Base-by-base conservation (phyloP, 345 rosid species). In the Gynandropsis gynandra region DNA sequence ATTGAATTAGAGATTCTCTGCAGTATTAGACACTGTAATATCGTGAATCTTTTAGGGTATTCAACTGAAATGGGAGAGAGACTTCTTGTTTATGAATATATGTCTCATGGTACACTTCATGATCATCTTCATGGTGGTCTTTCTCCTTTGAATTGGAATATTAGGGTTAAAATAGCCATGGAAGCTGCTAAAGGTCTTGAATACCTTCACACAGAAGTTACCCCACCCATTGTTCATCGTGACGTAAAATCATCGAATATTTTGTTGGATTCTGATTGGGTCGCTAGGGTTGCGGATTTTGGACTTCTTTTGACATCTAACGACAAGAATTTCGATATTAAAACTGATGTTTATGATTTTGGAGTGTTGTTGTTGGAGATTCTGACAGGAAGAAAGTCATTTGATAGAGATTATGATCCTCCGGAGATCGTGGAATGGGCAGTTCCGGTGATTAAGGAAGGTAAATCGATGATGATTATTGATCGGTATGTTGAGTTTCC, bases 41-140 rank as follows among this genome's bases (percentile, higher is more conserved):
- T 87, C 14, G 98, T 90, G 62, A 87, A 90, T 64, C 73, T 90
- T 57, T 58, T 90, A 7, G 96, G 96, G 31, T 87, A 87, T 65
- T 82, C 89, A 46, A 74, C 83, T 0, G 95, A 84, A 50, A 90
- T 87, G 95, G 96, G 93, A 16, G 92, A 87, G 62, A 73, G 92
- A 68, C 72, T 90, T 60, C 83, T 84, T 46, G 92, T 90, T 43
- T 87, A 84, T 35, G 98, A 90, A 72, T 79, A 74, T 31, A 84
- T 90, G 87, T 77, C 95, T n/a, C 89, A 76, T 20, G 98, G 95
- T 13, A 79, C 98, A 4, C 92, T 87, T 18, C 86, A 84, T 32
- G 93, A 84, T 32, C 95, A 82, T 54, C 80, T 87, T 33, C 96
- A 84, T 15, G 75, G 93, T 4, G 95, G 87, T 21, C 72, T 73